These are phyloP conservation scores for Cajanus cajan DNA, from an alignment of 306 rosid species.

Conservation along the genomic window DNA sequence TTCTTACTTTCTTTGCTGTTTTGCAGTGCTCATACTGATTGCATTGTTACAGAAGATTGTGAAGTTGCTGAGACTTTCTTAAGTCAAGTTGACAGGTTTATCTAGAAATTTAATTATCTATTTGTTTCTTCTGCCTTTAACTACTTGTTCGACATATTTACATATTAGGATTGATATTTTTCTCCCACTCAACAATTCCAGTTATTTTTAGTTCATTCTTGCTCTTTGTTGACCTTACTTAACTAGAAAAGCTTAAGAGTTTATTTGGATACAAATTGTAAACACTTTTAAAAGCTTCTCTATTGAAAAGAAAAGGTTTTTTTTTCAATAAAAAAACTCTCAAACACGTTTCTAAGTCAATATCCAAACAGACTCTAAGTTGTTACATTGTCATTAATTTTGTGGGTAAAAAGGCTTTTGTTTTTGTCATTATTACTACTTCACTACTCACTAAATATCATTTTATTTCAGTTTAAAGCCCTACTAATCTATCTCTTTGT, in stretches of 20 bases:
- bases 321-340: too few species aligned
- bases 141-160: not conserved
- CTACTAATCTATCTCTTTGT: not conserved
- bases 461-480: not conserved
- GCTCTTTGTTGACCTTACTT: not conserved
- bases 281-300: too few species aligned
- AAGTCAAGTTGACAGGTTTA: slow-evolving; percentile 71
- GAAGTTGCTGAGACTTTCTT: slow-evolving; percentile 71
- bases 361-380: too few species aligned
- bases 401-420: not conserved
- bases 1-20: not conserved
- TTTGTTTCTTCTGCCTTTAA: not conserved
- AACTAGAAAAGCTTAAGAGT: not conserved
- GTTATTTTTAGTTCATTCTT: not conserved
- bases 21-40: slow-evolving; percentile 81
- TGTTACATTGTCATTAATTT: too few species aligned
- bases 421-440: not conserved
- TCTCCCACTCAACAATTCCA: not conserved
- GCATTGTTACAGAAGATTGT: slow-evolving; percentile 69
- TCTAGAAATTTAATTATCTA: not conserved
- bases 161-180: not conserved
- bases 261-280: too few species aligned
- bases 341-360: too few species aligned
- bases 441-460: not conserved
- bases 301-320: too few species aligned